Conservation (phyloP, 768 basidiomycete species). For the Pleurotus citrinopileatus region DNA sequence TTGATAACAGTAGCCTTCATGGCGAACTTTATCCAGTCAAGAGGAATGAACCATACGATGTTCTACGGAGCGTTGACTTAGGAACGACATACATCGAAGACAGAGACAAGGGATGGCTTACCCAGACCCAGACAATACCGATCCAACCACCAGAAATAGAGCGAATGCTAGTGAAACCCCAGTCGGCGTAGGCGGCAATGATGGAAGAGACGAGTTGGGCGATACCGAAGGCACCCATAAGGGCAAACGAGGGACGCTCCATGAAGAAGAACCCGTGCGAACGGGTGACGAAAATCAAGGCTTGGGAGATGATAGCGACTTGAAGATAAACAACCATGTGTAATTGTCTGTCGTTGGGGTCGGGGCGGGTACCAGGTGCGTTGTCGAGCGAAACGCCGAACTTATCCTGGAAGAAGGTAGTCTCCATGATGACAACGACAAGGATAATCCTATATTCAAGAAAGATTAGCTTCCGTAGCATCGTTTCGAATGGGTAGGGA, state of each 20-base stretch:
- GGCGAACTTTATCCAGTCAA: conserved; percentile 94
- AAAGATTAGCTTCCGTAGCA: conserved; percentile 13
- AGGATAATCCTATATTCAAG: conserved; percentile 58
- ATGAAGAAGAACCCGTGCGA: conserved; percentile 96
- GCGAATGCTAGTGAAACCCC: conserved; percentile 88
- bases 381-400: conserved; percentile 66
- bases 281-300: conserved; percentile 94
- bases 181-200: conserved; percentile 91
- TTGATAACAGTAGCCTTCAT: conserved; percentile 95
- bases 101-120: conserved; percentile 24
- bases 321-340: conserved; percentile 94
- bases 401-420: conserved; percentile 84
- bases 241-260: conserved; percentile 89
- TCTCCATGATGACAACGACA: conserved; percentile 81
- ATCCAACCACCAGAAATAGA: conserved; percentile 91
- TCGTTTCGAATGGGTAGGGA: conserved; percentile 6
- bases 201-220: conserved; percentile 95
- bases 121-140: conserved; percentile 97
- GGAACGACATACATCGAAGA: neutral
- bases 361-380: conserved; percentile 24
- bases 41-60: conserved; percentile 93
- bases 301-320: conserved; percentile 98
- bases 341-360: conserved; percentile 66
- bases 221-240: conserved; percentile 86
- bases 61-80: conserved; percentile 49